Conservation (phyloP, 2,329 filamentous ascomycete genomes). For the Plenodomus biglobosus region DNA sequence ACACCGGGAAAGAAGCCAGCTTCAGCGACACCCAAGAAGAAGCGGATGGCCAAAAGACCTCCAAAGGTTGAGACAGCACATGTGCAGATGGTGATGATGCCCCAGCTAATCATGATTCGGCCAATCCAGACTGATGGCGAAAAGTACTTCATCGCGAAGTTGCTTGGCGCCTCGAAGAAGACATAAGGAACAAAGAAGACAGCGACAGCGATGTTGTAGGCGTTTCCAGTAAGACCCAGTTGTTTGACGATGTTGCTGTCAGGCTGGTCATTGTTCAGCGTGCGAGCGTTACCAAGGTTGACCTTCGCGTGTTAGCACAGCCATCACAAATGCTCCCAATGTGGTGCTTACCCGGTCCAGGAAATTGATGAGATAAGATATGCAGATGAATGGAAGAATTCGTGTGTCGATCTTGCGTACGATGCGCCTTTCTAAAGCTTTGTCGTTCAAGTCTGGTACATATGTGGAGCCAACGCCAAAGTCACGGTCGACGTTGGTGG, state of each 20-base stretch:
- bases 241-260: constrained; percentile 19
- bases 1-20: constrained; percentile 64
- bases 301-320: constrained; percentile 8
- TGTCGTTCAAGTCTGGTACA: constrained; percentile 21
- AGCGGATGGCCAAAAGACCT: constrained; percentile 51
- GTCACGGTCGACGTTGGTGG: constrained; percentile 12
- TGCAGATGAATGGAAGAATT: constrained; percentile 23
- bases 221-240: constrained; percentile 17
- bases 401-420: constrained; percentile 24
- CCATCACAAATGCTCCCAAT: not conserved
- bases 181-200: constrained; percentile 51
- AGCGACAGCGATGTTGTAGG: constrained; percentile 20
- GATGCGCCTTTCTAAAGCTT: constrained; percentile 21
- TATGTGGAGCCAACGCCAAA: constrained; percentile 11
- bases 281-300: constrained; percentile 25
- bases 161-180: constrained; percentile 63
- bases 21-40: constrained; percentile 70
- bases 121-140: constrained; percentile 36
- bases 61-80: constrained; percentile 63
- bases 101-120: constrained; percentile 72
- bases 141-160: constrained; percentile 48
- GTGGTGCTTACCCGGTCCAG: constrained; percentile 15
- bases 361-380: constrained; percentile 24
- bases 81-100: constrained; percentile 66
- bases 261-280: constrained; percentile 22